These are phyloP conservation scores for Pulveroboletus sp. DNA, from an alignment of 768 basidiomycete genomes.

Conservation along the genomic window DNA sequence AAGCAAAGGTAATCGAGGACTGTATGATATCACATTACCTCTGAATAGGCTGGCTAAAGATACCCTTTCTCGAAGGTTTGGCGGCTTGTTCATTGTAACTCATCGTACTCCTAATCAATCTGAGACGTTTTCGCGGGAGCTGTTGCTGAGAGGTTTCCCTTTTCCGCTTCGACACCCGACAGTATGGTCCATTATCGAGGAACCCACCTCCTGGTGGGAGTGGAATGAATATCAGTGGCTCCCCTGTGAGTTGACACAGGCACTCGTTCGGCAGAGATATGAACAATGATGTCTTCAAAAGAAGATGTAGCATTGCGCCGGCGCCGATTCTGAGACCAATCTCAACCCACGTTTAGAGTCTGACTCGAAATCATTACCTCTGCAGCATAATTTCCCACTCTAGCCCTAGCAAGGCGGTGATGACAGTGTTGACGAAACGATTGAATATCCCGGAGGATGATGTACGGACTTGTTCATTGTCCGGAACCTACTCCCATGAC, in stretches of 20 bases:
- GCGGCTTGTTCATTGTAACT: slow-evolving; percentile 1
- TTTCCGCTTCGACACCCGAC: slow-evolving; percentile 21
- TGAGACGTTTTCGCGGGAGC: slow-evolving; percentile 28
- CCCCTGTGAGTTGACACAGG: slow-evolving; percentile 77
- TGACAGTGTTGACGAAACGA: slow-evolving; percentile 67
- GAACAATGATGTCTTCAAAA: slow-evolving; percentile 73
- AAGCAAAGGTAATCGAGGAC: not conserved
- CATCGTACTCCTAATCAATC: slow-evolving; percentile 3
- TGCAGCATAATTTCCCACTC: slow-evolving; percentile 65
- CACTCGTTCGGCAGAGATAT: slow-evolving; percentile 77
- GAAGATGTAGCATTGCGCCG: slow-evolving; percentile 70
- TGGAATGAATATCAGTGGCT: slow-evolving; percentile 49
- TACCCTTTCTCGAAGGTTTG: slow-evolving; percentile 5
- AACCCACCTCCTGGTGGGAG: slow-evolving; percentile 17
- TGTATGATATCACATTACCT: slow-evolving; percentile 9
- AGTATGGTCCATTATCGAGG: slow-evolving; percentile 5
- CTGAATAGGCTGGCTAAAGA: slow-evolving; percentile 13
- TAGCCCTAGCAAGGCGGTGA: slow-evolving; percentile 56
- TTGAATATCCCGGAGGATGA: slow-evolving; percentile 47
- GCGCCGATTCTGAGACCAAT: slow-evolving; percentile 59
- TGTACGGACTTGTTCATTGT: slow-evolving; percentile 36
- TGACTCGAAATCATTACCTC: slow-evolving; percentile 38
- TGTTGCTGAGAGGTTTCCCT: slow-evolving; percentile 10
- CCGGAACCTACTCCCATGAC: slow-evolving; percentile 15
- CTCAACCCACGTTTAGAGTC: not conserved